Evolutionary conservation across 768 basidiomycete genomes (phyloP), one percentile per base, ranked within the genome.

Genomic region (Neoboletus subvelutipes): DNA sequence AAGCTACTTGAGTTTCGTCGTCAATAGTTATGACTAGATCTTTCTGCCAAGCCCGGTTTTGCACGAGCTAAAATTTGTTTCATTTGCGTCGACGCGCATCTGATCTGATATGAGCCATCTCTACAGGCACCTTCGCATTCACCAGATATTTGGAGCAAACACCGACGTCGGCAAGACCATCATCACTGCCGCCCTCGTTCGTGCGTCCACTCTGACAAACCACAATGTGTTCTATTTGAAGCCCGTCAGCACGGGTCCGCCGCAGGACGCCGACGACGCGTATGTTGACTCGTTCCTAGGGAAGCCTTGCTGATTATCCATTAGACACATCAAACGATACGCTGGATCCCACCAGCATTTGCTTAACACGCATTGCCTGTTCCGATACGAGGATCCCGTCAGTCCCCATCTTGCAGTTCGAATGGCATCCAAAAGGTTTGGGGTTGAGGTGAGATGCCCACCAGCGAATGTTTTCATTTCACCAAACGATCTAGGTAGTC

Each of bases 151-250:
- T 67, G 96, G 96, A 33, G 94, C 95, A 1, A 97, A 96, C 73
- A 98, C 96, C 2, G 87, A 94, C 72, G 94, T 98, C 49, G 96
- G 96, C 28, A 98, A 98, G 75, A 97, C 95, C 0, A 81, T 98
- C 56, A 76, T 98, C 52, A 89, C 92, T 1, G 83, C 94, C 2
- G 92, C 92, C 1, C 84, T 98, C 36, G 83, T 87, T 43, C 80
- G 90, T 36, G 87, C 91, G 0, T 90, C 91, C n/a, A 86, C 86
- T 0, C 69, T 79, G 2, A 75, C 70, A 52, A 75, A 77, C 26
- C 76, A 77, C 3, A 67, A 73, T 37, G 85, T 85, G 0, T 84
- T 83, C 63, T 92, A 92, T 60, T 75, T 92, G 53, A 98, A 98
- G 67, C 96, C 96, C 0, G 85, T 98, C 57, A 95, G 93, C 71